Conservation (phyloP, 805 yeast species). For the Teunomyces atbi region DNA sequence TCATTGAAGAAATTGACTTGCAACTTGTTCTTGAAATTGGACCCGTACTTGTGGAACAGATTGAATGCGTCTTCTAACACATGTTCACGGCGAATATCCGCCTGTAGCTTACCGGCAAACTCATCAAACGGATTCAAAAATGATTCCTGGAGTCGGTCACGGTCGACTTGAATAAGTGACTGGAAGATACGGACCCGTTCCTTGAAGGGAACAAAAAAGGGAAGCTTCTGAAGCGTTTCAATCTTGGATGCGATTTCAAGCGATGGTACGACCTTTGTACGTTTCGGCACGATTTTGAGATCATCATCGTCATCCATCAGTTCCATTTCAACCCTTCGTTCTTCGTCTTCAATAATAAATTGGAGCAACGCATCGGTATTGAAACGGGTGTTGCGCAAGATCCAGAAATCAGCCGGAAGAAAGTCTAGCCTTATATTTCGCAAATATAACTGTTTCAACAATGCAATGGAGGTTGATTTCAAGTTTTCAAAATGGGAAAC, state of each 20-base stretch:
- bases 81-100: slow-evolving; percentile 64
- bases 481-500: slow-evolving; percentile 9
- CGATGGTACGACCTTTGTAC: neutral
- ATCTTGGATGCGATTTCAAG: slow-evolving; percentile 24
- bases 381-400: slow-evolving; percentile 27
- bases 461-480: slow-evolving; percentile 42
- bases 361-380: slow-evolving; percentile 37
- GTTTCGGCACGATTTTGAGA: neutral
- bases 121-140: slow-evolving; percentile 4
- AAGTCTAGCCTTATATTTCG: slow-evolving; percentile 63
- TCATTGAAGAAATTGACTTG: slow-evolving; percentile 68
- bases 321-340: slow-evolving; percentile 17
- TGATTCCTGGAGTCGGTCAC: slow-evolving; percentile 13
- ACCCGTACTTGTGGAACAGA: slow-evolving; percentile 52
- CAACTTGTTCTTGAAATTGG: slow-evolving; percentile 55
- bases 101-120: slow-evolving; percentile 31
- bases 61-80: slow-evolving; percentile 74
- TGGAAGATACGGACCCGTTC: slow-evolving; percentile 75
- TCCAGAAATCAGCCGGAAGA: slow-evolving; percentile 55
- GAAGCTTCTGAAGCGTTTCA: slow-evolving; percentile 59
- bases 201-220: slow-evolving; percentile 77
- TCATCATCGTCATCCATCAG: slow-evolving; percentile 13
- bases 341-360: slow-evolving; percentile 45
- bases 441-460: slow-evolving; percentile 62
- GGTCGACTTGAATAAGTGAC: slow-evolving; percentile 56